These are phyloP conservation scores for Aspergillus japonicus DNA, from an alignment of 2,329 filamentous ascomycete species.

Conservation along the genomic window DNA sequence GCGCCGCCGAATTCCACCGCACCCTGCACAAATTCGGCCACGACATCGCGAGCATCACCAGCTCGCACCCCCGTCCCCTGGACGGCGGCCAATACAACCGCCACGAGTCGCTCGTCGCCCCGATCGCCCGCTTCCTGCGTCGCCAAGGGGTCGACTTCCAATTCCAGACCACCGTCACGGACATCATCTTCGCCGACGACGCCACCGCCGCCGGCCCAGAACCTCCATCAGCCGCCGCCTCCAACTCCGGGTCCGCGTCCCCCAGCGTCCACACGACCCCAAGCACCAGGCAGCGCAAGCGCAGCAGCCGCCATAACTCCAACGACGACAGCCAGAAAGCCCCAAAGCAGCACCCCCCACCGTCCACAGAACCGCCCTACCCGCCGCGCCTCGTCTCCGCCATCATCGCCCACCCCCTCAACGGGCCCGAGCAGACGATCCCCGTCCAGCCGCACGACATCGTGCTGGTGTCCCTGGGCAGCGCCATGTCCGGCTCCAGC, in stretches of 20 bases:
- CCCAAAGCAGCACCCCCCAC: too few species aligned
- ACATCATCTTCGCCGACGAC: conserved; percentile 23
- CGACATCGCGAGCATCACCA: conserved; percentile 21
- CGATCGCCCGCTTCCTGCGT: conserved; percentile 25
- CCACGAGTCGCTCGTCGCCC: conserved; percentile 27
- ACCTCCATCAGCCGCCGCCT: neutral
- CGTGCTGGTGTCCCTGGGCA: conserved; percentile 43
- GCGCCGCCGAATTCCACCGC: conserved; percentile 29
- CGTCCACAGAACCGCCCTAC: neutral
- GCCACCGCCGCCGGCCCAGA: conserved; percentile 1
- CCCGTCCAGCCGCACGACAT: conserved; percentile 34
- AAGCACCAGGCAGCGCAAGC: neutral
- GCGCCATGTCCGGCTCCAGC: conserved; percentile 38
- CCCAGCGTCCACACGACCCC: neutral
- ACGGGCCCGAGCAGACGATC: conserved; percentile 19
- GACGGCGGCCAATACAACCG: conserved; percentile 26
- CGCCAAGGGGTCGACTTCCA: conserved; percentile 28
- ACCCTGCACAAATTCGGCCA: conserved; percentile 23
- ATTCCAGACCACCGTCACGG: conserved; percentile 25
- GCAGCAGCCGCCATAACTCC: neutral
- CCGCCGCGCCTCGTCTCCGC: conserved; percentile 23
- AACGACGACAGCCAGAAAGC: neutral
- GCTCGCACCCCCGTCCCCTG: conserved; percentile 12
- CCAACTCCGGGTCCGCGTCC: neutral
- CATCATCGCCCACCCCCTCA: conserved; percentile 23